Percentiles rank a stretch among this genome's conserved stretches.
Conservation (phyloP, 495 filamentous ascomycete genomes). For the Aspergillus funiculosus region DNA sequence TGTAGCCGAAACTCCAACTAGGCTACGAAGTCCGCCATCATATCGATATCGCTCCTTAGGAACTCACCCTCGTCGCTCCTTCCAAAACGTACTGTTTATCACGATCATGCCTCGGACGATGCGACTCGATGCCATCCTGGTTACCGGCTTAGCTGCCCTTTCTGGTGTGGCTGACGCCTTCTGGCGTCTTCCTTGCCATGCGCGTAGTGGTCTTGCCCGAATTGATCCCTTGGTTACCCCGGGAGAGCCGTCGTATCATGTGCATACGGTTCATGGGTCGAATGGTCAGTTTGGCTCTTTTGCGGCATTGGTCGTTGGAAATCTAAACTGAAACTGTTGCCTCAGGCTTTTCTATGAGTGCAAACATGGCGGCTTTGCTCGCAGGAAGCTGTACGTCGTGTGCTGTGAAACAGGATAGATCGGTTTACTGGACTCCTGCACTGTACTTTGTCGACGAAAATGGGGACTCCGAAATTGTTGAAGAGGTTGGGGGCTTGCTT, state of each 20-base stretch:
- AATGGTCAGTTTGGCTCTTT: conserved; percentile 40
- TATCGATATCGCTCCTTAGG: conserved; percentile 15
- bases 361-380: conserved; percentile 38
- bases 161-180: conserved; percentile 55
- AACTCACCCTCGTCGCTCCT: conserved; percentile 17
- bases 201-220: conserved; percentile 54
- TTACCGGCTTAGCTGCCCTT: conserved; percentile 29
- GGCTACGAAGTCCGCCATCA: conserved; percentile 7
- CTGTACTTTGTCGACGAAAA: conserved; percentile 52
- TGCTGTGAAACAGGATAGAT: conserved; percentile 53
- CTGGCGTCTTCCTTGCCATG: conserved; percentile 82
- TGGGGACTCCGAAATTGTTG: conserved; percentile 50
- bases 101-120: conserved; percentile 18
- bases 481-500: conserved; percentile 53
- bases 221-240: conserved; percentile 51
- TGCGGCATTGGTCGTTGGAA: background rate
- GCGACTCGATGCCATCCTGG: conserved; percentile 22
- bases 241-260: conserved; percentile 42
- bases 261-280: conserved; percentile 49
- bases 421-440: conserved; percentile 58
- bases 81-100: conserved; percentile 2
- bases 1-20: conserved; percentile 13
- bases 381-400: conserved; percentile 52
- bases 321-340: conserved; percentile 1
- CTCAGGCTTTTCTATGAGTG: conserved; percentile 45